These are phyloP conservation scores for Arachnomyces sp. DNA, from an alignment of 2,329 filamentous ascomycete species.

Conservation along the genomic window DNA sequence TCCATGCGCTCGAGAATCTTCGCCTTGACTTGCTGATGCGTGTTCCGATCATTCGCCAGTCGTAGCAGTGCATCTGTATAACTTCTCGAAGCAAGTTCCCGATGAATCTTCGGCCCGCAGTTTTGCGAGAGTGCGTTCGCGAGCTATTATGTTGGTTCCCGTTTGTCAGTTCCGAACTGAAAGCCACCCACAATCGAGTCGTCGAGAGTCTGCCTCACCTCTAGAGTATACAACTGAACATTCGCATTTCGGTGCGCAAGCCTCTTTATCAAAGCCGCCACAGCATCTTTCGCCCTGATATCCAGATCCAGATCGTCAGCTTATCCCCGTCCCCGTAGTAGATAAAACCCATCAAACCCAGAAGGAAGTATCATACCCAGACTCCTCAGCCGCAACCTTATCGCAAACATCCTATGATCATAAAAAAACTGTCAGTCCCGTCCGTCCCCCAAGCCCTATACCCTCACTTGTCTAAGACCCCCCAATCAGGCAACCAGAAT, in stretches of 20 bases:
- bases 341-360: not conserved
- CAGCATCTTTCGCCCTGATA: constrained; percentile 64
- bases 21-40: constrained; percentile 89
- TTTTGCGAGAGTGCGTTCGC: constrained; percentile 89
- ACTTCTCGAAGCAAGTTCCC: constrained; percentile 79
- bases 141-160: constrained; percentile 48
- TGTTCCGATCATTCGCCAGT: constrained; percentile 88
- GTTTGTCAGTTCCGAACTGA: constrained; percentile 6
- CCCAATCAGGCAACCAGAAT: constrained; percentile 1
- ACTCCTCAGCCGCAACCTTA: constrained; percentile 45
- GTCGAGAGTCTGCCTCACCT: constrained; percentile 44
- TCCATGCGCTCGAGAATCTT: constrained; percentile 97
- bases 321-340: not conserved
- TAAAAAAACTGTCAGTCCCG: constrained; percentile 10
- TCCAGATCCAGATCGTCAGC: not conserved
- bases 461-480: not conserved
- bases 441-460: not conserved
- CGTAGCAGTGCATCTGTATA: constrained; percentile 91
- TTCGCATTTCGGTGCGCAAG: constrained; percentile 91
- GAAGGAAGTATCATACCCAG: constrained; percentile 29
- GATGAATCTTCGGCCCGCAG: constrained; percentile 77
- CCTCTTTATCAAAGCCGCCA: constrained; percentile 83
- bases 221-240: constrained; percentile 88
- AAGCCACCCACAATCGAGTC: not conserved
- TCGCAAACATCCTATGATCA: constrained; percentile 49